phyloP scores from a whole-genome alignment of 768 basidiomycete species.

The Suillus discolor region DNA sequence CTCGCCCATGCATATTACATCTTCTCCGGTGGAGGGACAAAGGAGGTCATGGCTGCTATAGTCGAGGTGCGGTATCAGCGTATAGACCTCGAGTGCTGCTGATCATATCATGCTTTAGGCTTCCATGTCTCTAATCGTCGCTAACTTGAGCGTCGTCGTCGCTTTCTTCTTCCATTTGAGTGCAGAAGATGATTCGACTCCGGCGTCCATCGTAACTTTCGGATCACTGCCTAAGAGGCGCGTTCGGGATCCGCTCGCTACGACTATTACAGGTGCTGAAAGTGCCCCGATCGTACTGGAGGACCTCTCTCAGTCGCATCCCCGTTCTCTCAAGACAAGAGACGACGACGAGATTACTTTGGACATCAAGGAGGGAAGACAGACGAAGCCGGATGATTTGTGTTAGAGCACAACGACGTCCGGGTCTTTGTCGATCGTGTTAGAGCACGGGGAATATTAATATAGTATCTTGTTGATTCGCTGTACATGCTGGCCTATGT shows the following conservation, averaged over 20 bases:
- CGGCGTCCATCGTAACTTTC: background rate
- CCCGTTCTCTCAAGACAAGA: background rate
- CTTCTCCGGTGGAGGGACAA: background rate
- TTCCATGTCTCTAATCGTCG: background rate
- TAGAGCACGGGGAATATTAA: too few relatives aligned
- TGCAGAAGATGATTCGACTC: background rate
- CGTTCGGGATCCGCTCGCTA: background rate
- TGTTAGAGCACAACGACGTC: background rate
- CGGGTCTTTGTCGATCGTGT: too few relatives aligned
- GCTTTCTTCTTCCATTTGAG: background rate
- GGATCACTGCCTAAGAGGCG: background rate
- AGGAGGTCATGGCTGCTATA: background rate
- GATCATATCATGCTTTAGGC: background rate
- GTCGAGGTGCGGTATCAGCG: background rate
- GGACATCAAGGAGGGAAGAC: background rate
- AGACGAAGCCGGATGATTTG: background rate
- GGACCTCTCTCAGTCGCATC: background rate
- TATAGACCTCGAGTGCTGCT: background rate
- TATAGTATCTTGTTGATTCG: too few relatives aligned
- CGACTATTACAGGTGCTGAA: background rate
- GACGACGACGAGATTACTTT: background rate
- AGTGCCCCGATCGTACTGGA: background rate
- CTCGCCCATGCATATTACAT: conserved; percentile 45
- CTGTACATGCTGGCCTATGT: too few relatives aligned
- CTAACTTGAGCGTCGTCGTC: background rate